phyloP scores from a whole-genome alignment of 768 basidiomycete genomes.

The Boletus vermiculosoides region DNA sequence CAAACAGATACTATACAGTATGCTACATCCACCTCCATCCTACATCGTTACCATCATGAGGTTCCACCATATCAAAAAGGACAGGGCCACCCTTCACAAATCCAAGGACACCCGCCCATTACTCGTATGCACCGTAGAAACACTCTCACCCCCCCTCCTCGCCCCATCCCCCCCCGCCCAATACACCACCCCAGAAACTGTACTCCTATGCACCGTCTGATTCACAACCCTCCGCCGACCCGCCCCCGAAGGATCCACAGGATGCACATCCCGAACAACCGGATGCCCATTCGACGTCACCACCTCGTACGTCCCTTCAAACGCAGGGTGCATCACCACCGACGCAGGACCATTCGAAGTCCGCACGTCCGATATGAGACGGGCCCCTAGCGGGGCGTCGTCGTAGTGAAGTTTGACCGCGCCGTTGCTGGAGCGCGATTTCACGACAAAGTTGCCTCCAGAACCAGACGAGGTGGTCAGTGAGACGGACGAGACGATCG shows the following conservation, averaged over 20 bases:
- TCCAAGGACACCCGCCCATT: conserved; percentile 22
- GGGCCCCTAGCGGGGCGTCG: conserved; percentile 30
- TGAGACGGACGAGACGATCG: conserved; percentile 18
- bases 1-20: no score
- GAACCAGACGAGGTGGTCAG: conserved; percentile 29
- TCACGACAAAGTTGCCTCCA: conserved; percentile 34
- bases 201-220: not conserved
- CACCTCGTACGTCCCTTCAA: conserved; percentile 40
- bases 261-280: conserved; percentile 7
- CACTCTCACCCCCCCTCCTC: not conserved
- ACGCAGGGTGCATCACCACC: conserved; percentile 35
- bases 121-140: conserved; percentile 20
- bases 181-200: conserved; percentile 13
- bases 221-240: conserved; percentile 30
- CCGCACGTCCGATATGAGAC: conserved; percentile 31
- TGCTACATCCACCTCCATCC: not conserved
- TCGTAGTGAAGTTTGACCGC: conserved; percentile 27
- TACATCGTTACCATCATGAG: not conserved
- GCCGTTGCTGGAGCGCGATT: conserved; percentile 35
- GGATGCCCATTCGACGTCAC: conserved; percentile 23
- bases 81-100: conserved; percentile 9
- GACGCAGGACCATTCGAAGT: conserved; percentile 35
- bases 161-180: conserved; percentile 8
- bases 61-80: not conserved
- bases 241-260: conserved; percentile 32